Evolutionary conservation across 164 flowering plant genomes (phyloP).

Genomic region (Chimonanthus salicifolius): DNA sequence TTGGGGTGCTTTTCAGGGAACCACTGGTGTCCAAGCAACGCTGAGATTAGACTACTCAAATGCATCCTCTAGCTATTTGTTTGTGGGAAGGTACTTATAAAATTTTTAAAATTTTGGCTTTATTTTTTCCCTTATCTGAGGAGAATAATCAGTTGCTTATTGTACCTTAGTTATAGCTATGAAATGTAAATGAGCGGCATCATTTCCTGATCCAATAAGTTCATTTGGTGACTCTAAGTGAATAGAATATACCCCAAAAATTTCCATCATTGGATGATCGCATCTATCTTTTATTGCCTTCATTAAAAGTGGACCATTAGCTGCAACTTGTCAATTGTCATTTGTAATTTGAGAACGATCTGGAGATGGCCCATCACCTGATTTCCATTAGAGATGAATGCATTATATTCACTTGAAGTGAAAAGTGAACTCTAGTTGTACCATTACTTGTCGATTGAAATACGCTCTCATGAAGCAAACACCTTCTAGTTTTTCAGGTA

Average conservation of each 20-base stretch:
- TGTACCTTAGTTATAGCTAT: too few relatives aligned
- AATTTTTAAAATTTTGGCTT: too few relatives aligned
- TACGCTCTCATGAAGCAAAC: background rate
- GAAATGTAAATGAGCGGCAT: background rate
- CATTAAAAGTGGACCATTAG: background rate
- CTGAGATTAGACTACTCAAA: constrained; percentile 48
- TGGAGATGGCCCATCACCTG: background rate
- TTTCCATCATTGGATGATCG: background rate
- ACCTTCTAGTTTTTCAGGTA: background rate
- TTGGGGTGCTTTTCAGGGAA: constrained; percentile 43
- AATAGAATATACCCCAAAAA: background rate
- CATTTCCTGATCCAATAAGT: background rate
- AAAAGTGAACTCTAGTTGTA: background rate
- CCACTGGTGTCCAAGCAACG: constrained; percentile 61
- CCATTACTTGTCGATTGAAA: background rate
- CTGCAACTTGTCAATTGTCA: background rate
- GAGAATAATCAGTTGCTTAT: too few relatives aligned
- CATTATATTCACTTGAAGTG: background rate
- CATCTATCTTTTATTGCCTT: background rate
- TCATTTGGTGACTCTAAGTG: background rate
- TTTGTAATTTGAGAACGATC: background rate
- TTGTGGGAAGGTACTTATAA: constrained; percentile 77
- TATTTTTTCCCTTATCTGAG: background rate
- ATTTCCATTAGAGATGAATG: background rate
- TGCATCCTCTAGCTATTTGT: constrained; percentile 39